These are phyloP conservation scores for Globisporangium parvum DNA, from an alignment of 352 stramenopile species.

Conservation along the genomic window DNA sequence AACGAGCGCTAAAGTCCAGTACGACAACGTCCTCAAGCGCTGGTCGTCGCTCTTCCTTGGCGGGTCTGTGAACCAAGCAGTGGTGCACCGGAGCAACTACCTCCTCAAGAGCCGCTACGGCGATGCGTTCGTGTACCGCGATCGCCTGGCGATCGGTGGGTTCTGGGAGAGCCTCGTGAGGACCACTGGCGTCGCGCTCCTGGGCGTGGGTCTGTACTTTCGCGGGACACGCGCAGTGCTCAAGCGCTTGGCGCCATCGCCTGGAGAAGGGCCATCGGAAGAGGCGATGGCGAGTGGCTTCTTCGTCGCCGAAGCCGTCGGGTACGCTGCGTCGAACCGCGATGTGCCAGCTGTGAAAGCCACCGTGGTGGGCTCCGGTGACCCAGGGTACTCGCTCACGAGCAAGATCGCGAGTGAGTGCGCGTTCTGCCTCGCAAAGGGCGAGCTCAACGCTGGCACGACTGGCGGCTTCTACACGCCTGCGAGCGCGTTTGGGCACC, in stretches of 20 bases:
- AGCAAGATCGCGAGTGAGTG: slow-evolving; percentile 52
- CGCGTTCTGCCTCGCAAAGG: slow-evolving; percentile 50
- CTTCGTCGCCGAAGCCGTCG: slow-evolving; percentile 46
- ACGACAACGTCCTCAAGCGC: slow-evolving; percentile 67
- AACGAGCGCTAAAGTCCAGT: slow-evolving; percentile 48
- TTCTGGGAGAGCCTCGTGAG: slow-evolving; percentile 14
- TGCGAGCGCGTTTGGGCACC: slow-evolving; percentile 46
- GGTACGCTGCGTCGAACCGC: slow-evolving; percentile 26
- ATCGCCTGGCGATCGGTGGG: slow-evolving; percentile 45
- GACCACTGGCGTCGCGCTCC: neutral
- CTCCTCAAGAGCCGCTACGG: slow-evolving; percentile 54
- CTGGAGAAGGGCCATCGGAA: slow-evolving; percentile 78
- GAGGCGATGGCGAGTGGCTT: slow-evolving; percentile 75
- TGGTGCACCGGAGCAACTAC: slow-evolving; percentile 75
- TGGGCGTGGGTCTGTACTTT: neutral
- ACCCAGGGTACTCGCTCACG: slow-evolving; percentile 58
- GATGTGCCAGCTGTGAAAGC: slow-evolving; percentile 35
- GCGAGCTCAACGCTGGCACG: slow-evolving; percentile 20
- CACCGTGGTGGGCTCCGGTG: slow-evolving; percentile 31
- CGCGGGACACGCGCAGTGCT: neutral
- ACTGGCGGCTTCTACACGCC: slow-evolving; percentile 49
- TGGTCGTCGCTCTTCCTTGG: slow-evolving; percentile 81
- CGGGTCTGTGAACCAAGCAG: slow-evolving; percentile 62
- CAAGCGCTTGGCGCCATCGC: slow-evolving; percentile 30
- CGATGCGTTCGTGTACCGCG: slow-evolving; percentile 53